Evolutionary conservation across 495 filamentous ascomycete genomes (phyloP).

Genomic region (Annulohypoxylon nitens): DNA sequence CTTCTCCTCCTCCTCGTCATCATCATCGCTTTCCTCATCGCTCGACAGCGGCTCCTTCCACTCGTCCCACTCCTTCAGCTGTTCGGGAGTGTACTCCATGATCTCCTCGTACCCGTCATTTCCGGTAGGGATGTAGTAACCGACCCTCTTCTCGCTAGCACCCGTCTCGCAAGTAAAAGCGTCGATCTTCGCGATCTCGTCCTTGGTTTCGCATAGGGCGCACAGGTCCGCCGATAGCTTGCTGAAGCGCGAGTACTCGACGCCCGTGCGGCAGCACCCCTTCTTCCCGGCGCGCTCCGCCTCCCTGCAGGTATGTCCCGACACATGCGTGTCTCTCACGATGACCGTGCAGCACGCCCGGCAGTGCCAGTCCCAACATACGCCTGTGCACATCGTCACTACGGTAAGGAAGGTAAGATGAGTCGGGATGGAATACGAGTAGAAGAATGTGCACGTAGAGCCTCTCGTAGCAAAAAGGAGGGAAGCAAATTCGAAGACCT

Average conservation of each 20-base stretch:
- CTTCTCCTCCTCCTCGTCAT: slow-evolving; percentile 2
- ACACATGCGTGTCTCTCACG: slow-evolving; percentile 16
- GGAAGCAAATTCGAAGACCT: slow-evolving; percentile 27
- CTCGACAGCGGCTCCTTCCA: background rate
- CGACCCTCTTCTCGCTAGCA: background rate
- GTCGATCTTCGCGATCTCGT: background rate
- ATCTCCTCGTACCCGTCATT: slow-evolving; percentile 1
- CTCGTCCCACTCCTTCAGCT: background rate
- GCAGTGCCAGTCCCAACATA: slow-evolving; percentile 31
- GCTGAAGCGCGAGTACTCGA: slow-evolving; percentile 33
- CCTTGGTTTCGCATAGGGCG: slow-evolving; percentile 38
- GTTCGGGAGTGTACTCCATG: background rate
- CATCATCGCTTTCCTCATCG: slow-evolving; percentile 9
- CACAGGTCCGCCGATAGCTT: slow-evolving; percentile 31
- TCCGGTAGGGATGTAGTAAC: background rate
- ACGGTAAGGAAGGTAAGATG: background rate
- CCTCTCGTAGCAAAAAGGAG: background rate
- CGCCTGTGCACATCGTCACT: slow-evolving; percentile 42
- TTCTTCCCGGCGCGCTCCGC: slow-evolving; percentile 18
- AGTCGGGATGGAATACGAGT: too few relatives aligned
- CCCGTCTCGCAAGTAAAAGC: slow-evolving; percentile 24
- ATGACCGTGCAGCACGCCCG: slow-evolving; percentile 17
- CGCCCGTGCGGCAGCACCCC: slow-evolving; percentile 41
- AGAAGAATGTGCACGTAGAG: background rate
- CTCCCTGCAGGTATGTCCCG: slow-evolving; percentile 40